Percentiles rank a stretch among this genome's conserved stretches.
These are phyloP conservation scores for Hirschioporus abietinus DNA, from an alignment of 768 basidiomycete genomes.

Conservation along the genomic window DNA sequence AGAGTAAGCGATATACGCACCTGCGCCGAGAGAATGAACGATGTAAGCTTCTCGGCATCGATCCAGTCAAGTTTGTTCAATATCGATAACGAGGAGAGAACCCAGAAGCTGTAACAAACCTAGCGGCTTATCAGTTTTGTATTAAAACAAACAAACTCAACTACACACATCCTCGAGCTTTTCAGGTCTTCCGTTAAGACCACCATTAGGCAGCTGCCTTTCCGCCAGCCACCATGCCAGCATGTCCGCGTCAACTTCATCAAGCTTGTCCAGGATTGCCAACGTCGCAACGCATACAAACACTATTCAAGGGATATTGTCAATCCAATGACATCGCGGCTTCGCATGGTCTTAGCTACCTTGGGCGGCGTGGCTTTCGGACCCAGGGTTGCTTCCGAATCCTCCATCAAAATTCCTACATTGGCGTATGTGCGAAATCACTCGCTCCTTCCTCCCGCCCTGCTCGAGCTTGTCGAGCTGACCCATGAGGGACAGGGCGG, in stretches of 20 bases:
- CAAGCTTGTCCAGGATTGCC: slow-evolving; percentile 79
- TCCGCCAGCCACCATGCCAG: slow-evolving; percentile 93
- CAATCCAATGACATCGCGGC: neutral
- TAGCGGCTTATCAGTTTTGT: slow-evolving; percentile 30
- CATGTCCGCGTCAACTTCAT: slow-evolving; percentile 72
- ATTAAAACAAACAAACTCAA: neutral
- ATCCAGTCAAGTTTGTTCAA: slow-evolving; percentile 84
- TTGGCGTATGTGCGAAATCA: slow-evolving; percentile 62
- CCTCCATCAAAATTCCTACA: slow-evolving; percentile 97
- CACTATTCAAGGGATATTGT: slow-evolving; percentile 39
- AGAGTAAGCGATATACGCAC: slow-evolving; percentile 31
- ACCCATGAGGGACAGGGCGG: slow-evolving; percentile 76
- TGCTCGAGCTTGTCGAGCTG: slow-evolving; percentile 59
- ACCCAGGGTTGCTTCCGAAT: slow-evolving; percentile 78
- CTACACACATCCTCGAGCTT: slow-evolving; percentile 87
- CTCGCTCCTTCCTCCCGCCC: slow-evolving; percentile 36
- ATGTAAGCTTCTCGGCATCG: slow-evolving; percentile 66
- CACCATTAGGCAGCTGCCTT: slow-evolving; percentile 88
- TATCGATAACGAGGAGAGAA: slow-evolving; percentile 83
- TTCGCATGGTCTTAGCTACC: slow-evolving; percentile 43
- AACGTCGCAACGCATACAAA: slow-evolving; percentile 87
- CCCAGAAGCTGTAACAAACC: slow-evolving; percentile 99
- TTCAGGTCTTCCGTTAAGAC: slow-evolving; percentile 95
- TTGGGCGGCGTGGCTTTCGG: slow-evolving; percentile 90
- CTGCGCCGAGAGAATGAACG: slow-evolving; percentile 87